Conservation (phyloP, 2,329 filamentous ascomycete genomes). For the Dothistroma septosporum region DNA sequence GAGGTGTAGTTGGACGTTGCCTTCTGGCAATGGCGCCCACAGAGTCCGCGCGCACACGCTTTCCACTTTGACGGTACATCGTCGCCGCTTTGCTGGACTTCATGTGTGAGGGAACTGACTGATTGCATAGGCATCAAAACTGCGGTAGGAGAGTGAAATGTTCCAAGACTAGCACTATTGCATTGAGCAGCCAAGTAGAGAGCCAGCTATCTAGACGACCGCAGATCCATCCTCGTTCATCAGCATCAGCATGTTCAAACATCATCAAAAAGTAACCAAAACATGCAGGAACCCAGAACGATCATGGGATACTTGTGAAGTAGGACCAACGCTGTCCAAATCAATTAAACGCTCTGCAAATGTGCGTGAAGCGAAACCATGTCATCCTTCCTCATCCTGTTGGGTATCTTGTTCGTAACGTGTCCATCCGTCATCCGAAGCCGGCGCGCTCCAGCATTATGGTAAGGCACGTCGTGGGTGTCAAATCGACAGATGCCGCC, state of each 20-base stretch:
- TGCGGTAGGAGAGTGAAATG: neutral
- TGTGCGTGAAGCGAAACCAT: neutral
- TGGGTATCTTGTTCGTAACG: slow-evolving; percentile 1
- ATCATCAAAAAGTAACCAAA: neutral
- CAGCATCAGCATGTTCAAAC: neutral
- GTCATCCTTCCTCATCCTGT: slow-evolving; percentile 1
- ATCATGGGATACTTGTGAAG: neutral
- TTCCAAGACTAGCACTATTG: neutral
- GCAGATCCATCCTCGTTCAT: neutral
- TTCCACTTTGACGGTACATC: too few relatives aligned
- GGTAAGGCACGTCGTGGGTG: neutral
- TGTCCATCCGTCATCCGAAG: neutral
- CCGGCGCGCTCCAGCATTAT: neutral
- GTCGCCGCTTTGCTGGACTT: too few relatives aligned
- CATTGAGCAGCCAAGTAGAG: slow-evolving; percentile 1
- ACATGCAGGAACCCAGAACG: neutral
- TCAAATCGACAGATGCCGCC: neutral
- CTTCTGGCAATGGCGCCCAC: too few relatives aligned
- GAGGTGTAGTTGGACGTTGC: too few relatives aligned
- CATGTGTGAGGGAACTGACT: too few relatives aligned
- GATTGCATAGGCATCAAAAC: neutral
- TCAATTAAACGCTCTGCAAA: slow-evolving; percentile 1
- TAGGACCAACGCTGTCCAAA: neutral
- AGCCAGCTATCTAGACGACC: neutral
- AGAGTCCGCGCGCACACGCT: too few relatives aligned